Percentiles rank a stretch among this genome's conserved stretches.
Evolutionary conservation across 164 flowering plant species (phyloP).

Genomic region (Nymphaea thermarum): DNA sequence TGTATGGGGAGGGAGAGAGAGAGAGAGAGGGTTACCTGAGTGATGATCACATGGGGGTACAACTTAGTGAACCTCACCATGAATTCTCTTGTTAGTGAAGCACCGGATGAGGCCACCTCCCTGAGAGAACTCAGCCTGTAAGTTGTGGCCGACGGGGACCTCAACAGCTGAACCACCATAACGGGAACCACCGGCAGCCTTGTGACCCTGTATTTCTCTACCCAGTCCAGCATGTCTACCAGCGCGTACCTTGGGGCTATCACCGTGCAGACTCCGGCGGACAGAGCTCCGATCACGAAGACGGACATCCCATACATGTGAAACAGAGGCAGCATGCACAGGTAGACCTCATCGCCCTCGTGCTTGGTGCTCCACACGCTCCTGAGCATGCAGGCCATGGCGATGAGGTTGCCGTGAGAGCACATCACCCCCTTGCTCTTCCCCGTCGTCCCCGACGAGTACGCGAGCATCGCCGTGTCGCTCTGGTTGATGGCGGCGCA

Average conservation of each 20-base stretch:
- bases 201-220: conserved; percentile 18
- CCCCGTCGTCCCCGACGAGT: conserved; percentile 24
- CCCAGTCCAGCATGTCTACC: conserved; percentile 11
- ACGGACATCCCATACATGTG: conserved; percentile 25
- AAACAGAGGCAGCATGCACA: conserved; percentile 19
- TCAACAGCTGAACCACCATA: conserved; percentile 17
- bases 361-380: conserved; percentile 14
- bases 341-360: conserved; percentile 12
- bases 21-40: conserved; percentile 10
- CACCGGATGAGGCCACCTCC: conserved; percentile 22
- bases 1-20: background rate
- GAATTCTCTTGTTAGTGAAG: conserved; percentile 14
- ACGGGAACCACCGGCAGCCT: conserved; percentile 24
- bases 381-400: conserved; percentile 12
- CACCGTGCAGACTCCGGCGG: conserved; percentile 14
- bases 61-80: conserved; percentile 14
- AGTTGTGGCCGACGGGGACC: conserved; percentile 5
- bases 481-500: background rate
- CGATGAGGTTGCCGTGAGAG: conserved; percentile 13
- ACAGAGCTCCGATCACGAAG: conserved; percentile 16
- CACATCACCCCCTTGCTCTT: conserved; percentile 22
- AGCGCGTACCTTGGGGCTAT: conserved; percentile 11
- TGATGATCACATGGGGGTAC: conserved; percentile 13
- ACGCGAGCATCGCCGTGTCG: conserved; percentile 21
- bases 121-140: conserved; percentile 12